These are phyloP conservation scores for Spathaspora boniae DNA, from an alignment of 805 yeast species.

Conservation along the genomic window DNA sequence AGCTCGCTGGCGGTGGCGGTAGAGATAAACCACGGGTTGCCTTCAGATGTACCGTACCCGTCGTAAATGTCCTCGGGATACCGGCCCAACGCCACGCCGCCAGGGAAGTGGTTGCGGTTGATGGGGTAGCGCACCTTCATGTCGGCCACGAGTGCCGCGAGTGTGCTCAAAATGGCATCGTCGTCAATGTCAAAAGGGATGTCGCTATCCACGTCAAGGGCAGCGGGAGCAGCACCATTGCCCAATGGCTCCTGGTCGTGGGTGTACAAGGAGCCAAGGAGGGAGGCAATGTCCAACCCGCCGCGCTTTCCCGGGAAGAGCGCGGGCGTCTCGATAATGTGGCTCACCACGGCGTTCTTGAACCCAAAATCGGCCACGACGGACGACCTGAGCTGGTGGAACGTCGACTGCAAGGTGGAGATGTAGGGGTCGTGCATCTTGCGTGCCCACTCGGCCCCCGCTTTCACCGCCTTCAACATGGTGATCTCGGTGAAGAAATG, in stretches of 20 bases:
- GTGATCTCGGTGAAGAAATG: constrained; percentile 80
- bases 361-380: constrained; percentile 37
- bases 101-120: constrained; percentile 42
- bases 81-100: constrained; percentile 77
- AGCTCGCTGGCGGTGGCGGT: constrained; percentile 69
- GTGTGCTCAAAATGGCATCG: constrained; percentile 56
- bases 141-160: constrained; percentile 57
- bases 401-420: constrained; percentile 24
- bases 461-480: constrained; percentile 66
- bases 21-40: constrained; percentile 91
- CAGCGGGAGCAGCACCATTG: constrained; percentile 28
- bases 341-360: constrained; percentile 33
- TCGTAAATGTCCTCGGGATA: constrained; percentile 91
- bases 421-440: constrained; percentile 25
- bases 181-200: constrained; percentile 66
- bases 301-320: constrained; percentile 44
- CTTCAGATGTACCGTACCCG: constrained; percentile 67
- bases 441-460: constrained; percentile 28
- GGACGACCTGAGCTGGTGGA: constrained; percentile 20
- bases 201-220: constrained; percentile 16
- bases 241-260: constrained; percentile 36
- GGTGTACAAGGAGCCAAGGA: constrained; percentile 50
- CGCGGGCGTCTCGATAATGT: constrained; percentile 68
- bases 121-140: constrained; percentile 79
- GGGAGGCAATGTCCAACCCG: constrained; percentile 78